Evolutionary conservation across 768 basidiomycete species (phyloP).

Genomic region (Boletus insuetus): DNA sequence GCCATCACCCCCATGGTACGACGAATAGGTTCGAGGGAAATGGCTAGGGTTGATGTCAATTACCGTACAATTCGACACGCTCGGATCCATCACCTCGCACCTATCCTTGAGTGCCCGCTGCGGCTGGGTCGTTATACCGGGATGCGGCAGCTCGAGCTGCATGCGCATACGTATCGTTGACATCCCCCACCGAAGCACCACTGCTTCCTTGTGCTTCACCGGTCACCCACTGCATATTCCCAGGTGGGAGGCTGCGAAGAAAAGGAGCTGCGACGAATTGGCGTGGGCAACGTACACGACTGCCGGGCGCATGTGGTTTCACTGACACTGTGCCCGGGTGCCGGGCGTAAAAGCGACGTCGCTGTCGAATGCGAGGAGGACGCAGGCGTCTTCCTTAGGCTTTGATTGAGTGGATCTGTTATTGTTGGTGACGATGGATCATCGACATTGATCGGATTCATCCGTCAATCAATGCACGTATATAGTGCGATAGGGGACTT

Average conservation of each 20-base stretch:
- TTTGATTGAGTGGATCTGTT: conserved; percentile 18
- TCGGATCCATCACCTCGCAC: conserved; percentile 28
- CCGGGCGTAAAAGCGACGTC: conserved; percentile 36
- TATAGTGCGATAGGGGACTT: too few species aligned
- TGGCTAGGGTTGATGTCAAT: too few species aligned
- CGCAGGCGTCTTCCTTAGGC: conserved; percentile 26
- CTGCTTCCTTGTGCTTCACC: conserved; percentile 34
- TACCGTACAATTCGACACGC: too few species aligned
- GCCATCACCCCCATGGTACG: too few species aligned
- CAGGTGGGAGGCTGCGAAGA: conserved; percentile 26
- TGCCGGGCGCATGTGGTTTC: conserved; percentile 16
- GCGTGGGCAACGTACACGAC: conserved; percentile 31
- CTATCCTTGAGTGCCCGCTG: conserved; percentile 10
- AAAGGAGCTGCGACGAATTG: conserved; percentile 30
- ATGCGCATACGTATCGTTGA: conserved; percentile 26
- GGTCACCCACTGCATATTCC: conserved; percentile 35
- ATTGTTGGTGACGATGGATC: too few species aligned
- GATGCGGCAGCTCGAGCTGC: not conserved
- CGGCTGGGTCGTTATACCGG: rapidly evolving
- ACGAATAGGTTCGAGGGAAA: too few species aligned
- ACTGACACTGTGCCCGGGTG: conserved; percentile 16
- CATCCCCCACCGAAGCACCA: conserved; percentile 32
- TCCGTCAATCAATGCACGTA: too few species aligned
- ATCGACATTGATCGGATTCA: too few species aligned
- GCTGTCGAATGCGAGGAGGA: conserved; percentile 29